Evolutionary conservation across 352 stramenopile genomes (phyloP).

Genomic region (Phytophthora ohioensis): DNA sequence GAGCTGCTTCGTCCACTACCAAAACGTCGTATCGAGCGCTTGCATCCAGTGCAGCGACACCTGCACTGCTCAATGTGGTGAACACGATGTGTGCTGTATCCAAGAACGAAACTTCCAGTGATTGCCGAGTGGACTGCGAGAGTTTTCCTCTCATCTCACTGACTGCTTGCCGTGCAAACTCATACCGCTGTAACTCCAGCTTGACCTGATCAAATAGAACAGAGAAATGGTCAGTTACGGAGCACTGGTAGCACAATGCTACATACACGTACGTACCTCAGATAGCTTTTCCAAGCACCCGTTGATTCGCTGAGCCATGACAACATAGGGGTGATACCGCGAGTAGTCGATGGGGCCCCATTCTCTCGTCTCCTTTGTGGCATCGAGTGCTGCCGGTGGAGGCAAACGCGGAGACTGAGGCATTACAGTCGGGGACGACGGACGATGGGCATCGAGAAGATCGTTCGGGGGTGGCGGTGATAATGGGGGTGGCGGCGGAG

Average conservation of each 20-base stretch:
- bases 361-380: slow-evolving; percentile 17
- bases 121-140: slow-evolving; percentile 74
- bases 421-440: slow-evolving; percentile 52
- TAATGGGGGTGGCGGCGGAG: slow-evolving; percentile 49
- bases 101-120: slow-evolving; percentile 86
- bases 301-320: slow-evolving; percentile 83
- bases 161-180: slow-evolving; percentile 74
- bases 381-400: slow-evolving; percentile 24
- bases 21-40: slow-evolving; percentile 84
- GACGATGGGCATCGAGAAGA: slow-evolving; percentile 21
- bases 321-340: slow-evolving; percentile 70
- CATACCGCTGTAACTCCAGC: slow-evolving; percentile 86
- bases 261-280: slow-evolving; percentile 53
- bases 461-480: slow-evolving; percentile 34
- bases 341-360: slow-evolving; percentile 76
- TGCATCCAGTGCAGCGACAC: slow-evolving; percentile 81
- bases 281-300: slow-evolving; percentile 75
- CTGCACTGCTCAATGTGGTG: slow-evolving; percentile 91
- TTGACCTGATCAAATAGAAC: slow-evolving; percentile 56
- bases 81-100: slow-evolving; percentile 94
- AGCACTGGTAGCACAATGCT: background rate
- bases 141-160: slow-evolving; percentile 70
- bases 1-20: slow-evolving; percentile 88
- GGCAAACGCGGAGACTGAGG: slow-evolving; percentile 43
- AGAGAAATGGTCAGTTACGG: slow-evolving; percentile 14